Percentiles rank a stretch among this genome's conserved stretches.
Evolutionary conservation across 2,329 filamentous ascomycete genomes (phyloP).

Genomic region (Septoria petroselini): DNA sequence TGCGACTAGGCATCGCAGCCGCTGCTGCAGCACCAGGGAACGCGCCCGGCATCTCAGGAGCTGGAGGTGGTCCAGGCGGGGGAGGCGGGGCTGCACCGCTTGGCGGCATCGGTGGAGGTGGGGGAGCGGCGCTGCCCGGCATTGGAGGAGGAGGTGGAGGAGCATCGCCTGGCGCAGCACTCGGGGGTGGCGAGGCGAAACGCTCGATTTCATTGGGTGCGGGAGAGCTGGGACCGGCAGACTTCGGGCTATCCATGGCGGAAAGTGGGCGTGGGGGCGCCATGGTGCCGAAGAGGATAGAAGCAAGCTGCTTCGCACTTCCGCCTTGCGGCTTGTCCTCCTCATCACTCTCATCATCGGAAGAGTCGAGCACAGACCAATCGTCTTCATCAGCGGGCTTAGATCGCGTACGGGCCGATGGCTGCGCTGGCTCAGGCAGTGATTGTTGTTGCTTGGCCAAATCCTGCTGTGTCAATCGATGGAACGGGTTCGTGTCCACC

Average conservation of each 20-base stretch:
- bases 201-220: conserved; percentile 33
- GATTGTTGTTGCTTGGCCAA: conserved; percentile 46
- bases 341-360: conserved; percentile 69
- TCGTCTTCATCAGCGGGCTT: conserved; percentile 64
- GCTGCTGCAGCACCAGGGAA: conserved; percentile 40
- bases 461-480: conserved; percentile 72
- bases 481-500: conserved; percentile 92
- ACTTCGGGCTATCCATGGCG: conserved; percentile 62
- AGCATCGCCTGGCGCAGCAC: conserved; percentile 45
- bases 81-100: conserved; percentile 49
- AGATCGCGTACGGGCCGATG: conserved; percentile 50
- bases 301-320: conserved; percentile 86
- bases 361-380: conserved; percentile 77
- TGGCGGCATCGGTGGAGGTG: conserved; percentile 41
- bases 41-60: conserved; percentile 38
- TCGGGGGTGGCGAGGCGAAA: conserved; percentile 43
- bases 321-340: conserved; percentile 70
- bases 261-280: conserved; percentile 85
- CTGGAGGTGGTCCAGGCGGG: conserved; percentile 41
- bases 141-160: conserved; percentile 46
- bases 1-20: conserved; percentile 45
- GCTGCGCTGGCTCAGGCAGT: conserved; percentile 50
- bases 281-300: conserved; percentile 96
- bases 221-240: conserved; percentile 39
- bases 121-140: conserved; percentile 47